Evolutionary conservation across 495 filamentous ascomycete species (phyloP).

Genomic region (Friedmanniomyces simplex): DNA sequence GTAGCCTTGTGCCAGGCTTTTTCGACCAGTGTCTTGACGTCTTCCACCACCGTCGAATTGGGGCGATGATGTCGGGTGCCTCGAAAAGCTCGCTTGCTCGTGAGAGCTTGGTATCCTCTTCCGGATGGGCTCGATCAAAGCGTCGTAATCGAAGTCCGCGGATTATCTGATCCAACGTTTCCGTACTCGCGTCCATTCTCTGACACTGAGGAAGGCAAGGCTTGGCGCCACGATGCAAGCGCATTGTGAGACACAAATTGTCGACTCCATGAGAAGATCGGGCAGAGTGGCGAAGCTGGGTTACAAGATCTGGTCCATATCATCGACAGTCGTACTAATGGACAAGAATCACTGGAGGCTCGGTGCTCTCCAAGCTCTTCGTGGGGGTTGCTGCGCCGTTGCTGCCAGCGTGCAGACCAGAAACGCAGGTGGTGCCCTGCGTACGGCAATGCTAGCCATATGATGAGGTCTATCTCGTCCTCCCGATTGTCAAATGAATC

Average conservation of each 20-base stretch:
- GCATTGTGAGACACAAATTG: slow-evolving; percentile 36
- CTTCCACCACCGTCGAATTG: slow-evolving; percentile 40
- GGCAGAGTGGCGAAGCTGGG: slow-evolving; percentile 52
- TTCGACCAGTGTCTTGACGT: slow-evolving; percentile 30
- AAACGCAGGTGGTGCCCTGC: slow-evolving; percentile 56
- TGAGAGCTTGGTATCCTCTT: slow-evolving; percentile 38
- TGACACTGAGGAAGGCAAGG: slow-evolving; percentile 42
- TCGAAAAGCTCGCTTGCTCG: slow-evolving; percentile 46
- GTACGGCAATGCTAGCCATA: slow-evolving; percentile 59
- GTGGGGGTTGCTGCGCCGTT: slow-evolving; percentile 34
- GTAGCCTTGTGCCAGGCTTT: slow-evolving; percentile 12
- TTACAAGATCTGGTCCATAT: slow-evolving; percentile 49
- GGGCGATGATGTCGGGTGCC: slow-evolving; percentile 41
- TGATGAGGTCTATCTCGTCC: slow-evolving; percentile 76
- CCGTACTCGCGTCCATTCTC: slow-evolving; percentile 47
- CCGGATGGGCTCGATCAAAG: too few species aligned
- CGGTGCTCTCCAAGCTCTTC: too few species aligned
- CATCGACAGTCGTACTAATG: slow-evolving; percentile 36
- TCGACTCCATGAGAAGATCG: slow-evolving; percentile 43
- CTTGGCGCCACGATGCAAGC: slow-evolving; percentile 52
- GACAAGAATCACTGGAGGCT: slow-evolving; percentile 30
- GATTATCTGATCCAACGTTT: slow-evolving; percentile 51
- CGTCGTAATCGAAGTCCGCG: slow-evolving; percentile 51
- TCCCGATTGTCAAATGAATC: slow-evolving; percentile 74
- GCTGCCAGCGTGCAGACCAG: slow-evolving; percentile 48